A percentile compares a stretch with the other conserved stretches of the same genome.
Conservation (phyloP, 2,329 filamentous ascomycete species). For the Aspergillus jensenii region DNA sequence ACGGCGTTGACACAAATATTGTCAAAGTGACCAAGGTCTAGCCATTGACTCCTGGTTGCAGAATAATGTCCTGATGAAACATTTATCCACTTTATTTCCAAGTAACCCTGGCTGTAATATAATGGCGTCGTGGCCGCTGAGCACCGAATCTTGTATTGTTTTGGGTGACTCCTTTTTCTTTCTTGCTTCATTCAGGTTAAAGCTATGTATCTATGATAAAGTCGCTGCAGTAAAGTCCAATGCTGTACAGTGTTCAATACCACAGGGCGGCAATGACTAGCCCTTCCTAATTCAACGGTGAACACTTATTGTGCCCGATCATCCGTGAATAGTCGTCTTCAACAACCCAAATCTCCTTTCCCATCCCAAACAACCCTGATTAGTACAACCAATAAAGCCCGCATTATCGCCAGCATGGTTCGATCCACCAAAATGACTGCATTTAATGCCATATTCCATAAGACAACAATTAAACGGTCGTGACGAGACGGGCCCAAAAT, state of each 20-base stretch:
- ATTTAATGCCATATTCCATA: conserved; percentile 65
- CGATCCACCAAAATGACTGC: conserved; percentile 34
- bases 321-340: conserved; percentile 57
- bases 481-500: conserved; percentile 45
- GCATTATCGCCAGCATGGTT: conserved; percentile 38
- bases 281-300: background rate
- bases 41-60: background rate
- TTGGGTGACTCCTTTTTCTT: background rate
- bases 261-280: background rate
- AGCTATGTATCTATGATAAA: background rate
- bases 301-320: background rate
- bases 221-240: background rate
- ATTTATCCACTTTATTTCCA: background rate
- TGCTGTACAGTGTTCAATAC: background rate
- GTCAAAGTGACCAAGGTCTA: conserved; percentile 53
- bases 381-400: conserved; percentile 35
- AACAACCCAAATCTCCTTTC: conserved; percentile 64
- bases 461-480: conserved; percentile 70
- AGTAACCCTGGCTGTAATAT: conserved; percentile 1
- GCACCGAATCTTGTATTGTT: background rate
- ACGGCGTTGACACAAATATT: conserved; percentile 58
- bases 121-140: background rate
- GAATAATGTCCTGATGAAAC: background rate
- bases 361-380: conserved; percentile 53
- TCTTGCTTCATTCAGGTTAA: background rate